Evolutionary conservation across 2,329 filamentous ascomycete species (phyloP).

Genomic region (Neophaeococcomyces mojaviensis): DNA sequence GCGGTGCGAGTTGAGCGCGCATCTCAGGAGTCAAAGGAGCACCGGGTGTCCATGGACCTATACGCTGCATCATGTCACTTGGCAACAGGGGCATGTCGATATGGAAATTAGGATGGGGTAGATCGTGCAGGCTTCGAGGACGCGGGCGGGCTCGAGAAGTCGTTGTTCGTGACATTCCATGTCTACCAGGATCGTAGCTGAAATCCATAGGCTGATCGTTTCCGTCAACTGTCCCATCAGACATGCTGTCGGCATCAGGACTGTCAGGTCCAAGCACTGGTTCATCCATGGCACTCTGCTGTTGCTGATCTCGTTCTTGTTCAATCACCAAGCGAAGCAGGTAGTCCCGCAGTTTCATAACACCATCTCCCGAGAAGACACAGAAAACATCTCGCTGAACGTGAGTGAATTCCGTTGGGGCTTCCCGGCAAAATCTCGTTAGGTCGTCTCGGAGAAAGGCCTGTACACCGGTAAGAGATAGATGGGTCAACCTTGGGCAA

Average conservation of each 20-base stretch:
- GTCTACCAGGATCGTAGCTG: constrained; percentile 14
- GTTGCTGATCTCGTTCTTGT: constrained; percentile 16
- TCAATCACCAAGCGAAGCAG: constrained; percentile 48
- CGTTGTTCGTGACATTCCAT: constrained; percentile 13
- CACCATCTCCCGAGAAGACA: constrained; percentile 86
- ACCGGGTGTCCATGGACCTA: constrained; percentile 21
- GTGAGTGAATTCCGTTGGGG: constrained; percentile 85
- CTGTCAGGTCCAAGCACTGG: constrained; percentile 21
- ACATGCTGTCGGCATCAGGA: constrained; percentile 22
- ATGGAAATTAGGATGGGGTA: constrained; percentile 18
- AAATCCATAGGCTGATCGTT: constrained; percentile 20
- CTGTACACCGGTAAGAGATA: constrained; percentile 88
- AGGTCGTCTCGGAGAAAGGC: constrained; percentile 83
- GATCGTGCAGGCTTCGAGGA: constrained; percentile 22
- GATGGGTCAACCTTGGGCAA: constrained; percentile 84
- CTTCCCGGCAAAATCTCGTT: constrained; percentile 74
- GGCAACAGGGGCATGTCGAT: constrained; percentile 22
- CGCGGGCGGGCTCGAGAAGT: constrained; percentile 15
- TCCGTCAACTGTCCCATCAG: constrained; percentile 24
- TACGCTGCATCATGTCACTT: constrained; percentile 18
- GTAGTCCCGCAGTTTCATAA: constrained; percentile 67
- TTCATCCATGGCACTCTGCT: constrained; percentile 20
- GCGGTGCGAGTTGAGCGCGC: constrained; percentile 10
- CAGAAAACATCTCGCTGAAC: constrained; percentile 95
- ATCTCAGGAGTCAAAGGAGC: constrained; percentile 14